Evolutionary conservation across 768 basidiomycete species (phyloP).

Genomic region (Bullera alba): DNA sequence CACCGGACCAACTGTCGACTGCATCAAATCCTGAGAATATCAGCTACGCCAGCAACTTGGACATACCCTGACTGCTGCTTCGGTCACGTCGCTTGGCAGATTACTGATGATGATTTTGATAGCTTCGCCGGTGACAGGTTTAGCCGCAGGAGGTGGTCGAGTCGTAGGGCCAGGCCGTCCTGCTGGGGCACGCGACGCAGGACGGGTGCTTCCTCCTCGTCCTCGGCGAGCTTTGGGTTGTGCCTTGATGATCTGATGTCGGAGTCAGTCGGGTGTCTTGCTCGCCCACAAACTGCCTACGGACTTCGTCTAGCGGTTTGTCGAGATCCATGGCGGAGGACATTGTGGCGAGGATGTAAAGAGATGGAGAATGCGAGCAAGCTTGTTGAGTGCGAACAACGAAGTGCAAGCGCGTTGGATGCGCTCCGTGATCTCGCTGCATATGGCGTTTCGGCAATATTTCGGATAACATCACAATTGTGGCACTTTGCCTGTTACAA

Average conservation of each 20-base stretch:
- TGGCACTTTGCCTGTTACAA: too few species aligned
- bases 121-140: constrained; percentile 46
- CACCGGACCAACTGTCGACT: constrained; percentile 78
- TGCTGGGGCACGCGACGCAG: constrained; percentile 44
- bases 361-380: too few species aligned
- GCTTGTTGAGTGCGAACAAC: too few species aligned
- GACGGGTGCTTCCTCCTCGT: constrained; percentile 22
- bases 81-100: constrained; percentile 86
- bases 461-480: too few species aligned
- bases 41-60: not conserved
- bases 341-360: not conserved
- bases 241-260: constrained; percentile 36
- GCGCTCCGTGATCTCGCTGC: too few species aligned
- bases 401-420: too few species aligned
- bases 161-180: constrained; percentile 39
- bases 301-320: constrained; percentile 44
- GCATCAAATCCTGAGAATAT: constrained; percentile 76
- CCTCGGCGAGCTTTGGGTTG: constrained; percentile 30
- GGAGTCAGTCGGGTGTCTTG: not conserved
- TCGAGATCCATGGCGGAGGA: constrained; percentile 39
- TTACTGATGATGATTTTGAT: constrained; percentile 96
- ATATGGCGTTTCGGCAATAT: too few species aligned
- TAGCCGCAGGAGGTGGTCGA: constrained; percentile 27
- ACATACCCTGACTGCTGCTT: constrained; percentile 82
- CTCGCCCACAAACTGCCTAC: constrained; percentile 2